Base-by-base conservation (phyloP, 2,329 filamentous ascomycete genomes). In the Trichoderma koningii region DNA sequence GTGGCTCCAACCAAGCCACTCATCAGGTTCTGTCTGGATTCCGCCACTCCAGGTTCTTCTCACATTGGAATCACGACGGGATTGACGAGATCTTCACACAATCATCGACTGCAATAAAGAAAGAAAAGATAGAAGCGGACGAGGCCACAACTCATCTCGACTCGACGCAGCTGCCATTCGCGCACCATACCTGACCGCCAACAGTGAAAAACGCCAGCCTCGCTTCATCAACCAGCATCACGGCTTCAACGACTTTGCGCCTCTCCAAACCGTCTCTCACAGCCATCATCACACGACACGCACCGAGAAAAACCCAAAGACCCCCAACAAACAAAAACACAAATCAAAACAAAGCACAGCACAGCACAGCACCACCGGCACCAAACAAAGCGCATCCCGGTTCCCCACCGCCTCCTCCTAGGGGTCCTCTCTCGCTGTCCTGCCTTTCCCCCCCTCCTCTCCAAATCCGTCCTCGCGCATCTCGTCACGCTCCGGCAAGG, bases 401-500 rank as follows among this genome's bases (percentile, higher is more conserved):
- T 28, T 52, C 45, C 45, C 45, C 45, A 52, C 50, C 50, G 50
- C 21, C 28, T 34, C 50, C 28, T 38, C 34, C 34, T 38, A 38
- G 34, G 34, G 34, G 34, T 38, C 34, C 14, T 38, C 34, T 45
- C 44, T 45, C 44, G 44, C 44, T 10, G 44, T 15, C 19, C 44
- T 41, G 6, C 28, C 17, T 42, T 63, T 26, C 45, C 52, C 51
- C 45, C 52, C 48, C 61, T 56, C 52, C 50, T 23, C 50, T 30
- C 48, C 48, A 45, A 53, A 45, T 28, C 28, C 55, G 41, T 57
- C 21, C 42, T 62, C 48, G 48, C 59, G 59, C 59, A 62, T 51
- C 50, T 53, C 48, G 59, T 62, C 50, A 62, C 55, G 55, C 59
- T 62, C 41, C 47, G 38, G 19, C 42, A 60, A 61, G 57, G 50